Conservation (phyloP, 495 filamentous ascomycete species). For the Xylaria sp. region DNA sequence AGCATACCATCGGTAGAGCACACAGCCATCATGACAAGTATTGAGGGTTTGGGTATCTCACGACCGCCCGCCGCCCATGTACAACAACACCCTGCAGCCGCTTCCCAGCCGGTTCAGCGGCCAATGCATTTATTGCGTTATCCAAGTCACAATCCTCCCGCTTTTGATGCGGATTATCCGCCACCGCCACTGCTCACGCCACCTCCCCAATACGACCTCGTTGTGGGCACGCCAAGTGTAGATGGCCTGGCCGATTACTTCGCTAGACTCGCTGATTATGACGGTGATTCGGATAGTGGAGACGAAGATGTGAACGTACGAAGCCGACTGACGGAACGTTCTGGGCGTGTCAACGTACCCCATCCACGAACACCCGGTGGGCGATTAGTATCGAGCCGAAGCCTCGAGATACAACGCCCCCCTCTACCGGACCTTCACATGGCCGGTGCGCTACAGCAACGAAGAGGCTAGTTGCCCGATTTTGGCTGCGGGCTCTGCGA, state of each 20-base stretch:
- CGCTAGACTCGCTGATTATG: constrained; percentile 57
- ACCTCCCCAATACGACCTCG: constrained; percentile 84
- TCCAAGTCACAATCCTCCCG: constrained; percentile 88
- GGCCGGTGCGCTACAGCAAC: constrained; percentile 31
- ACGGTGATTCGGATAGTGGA: constrained; percentile 44
- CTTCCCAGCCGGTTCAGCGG: constrained; percentile 39
- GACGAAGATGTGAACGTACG: constrained; percentile 44
- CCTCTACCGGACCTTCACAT: constrained; percentile 43
- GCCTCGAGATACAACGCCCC: constrained; percentile 55
- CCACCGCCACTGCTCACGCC: constrained; percentile 79
- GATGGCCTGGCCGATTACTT: constrained; percentile 93
- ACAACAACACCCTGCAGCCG: constrained; percentile 34
- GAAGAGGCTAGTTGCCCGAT: constrained; percentile 33
- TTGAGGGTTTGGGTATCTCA: constrained; percentile 29
- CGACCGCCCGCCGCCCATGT: constrained; percentile 33
- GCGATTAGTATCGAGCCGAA: constrained; percentile 53
- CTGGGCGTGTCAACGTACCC: constrained; percentile 59
- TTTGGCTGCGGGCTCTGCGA: constrained; percentile 26
- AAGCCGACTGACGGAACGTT: constrained; percentile 48
- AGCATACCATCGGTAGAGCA: constrained; percentile 36
- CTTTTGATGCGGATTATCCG: constrained; percentile 88
- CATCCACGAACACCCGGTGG: constrained; percentile 63
- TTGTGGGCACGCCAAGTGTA: constrained; percentile 81
- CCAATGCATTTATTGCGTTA: constrained; percentile 84
- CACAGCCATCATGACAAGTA: constrained; percentile 1